phyloP scores from a whole-genome alignment of 129 eudicot species.

The Chrysanthemum seticuspe region DNA sequence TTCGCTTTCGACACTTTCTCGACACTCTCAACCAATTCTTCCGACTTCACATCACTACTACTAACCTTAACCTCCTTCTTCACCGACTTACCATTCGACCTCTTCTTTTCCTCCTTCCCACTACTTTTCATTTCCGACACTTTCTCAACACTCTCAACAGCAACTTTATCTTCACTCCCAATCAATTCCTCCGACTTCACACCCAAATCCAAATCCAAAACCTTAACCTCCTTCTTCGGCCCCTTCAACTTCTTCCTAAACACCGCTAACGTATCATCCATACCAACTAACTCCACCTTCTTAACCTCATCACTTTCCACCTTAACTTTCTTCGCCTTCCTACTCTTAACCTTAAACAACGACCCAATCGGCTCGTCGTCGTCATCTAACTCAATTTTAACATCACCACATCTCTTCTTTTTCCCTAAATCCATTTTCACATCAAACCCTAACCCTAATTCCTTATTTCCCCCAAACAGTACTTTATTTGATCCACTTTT shows the following conservation, averaged over 20 bases:
- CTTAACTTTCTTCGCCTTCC: constrained; percentile 63
- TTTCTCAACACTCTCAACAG: constrained; percentile 7
- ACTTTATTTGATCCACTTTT: constrained; percentile 31
- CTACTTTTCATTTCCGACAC: constrained; percentile 14
- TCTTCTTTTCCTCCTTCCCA: constrained; percentile 38
- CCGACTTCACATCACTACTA: constrained; percentile 19
- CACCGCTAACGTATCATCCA: constrained; percentile 89
- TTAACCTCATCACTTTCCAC: constrained; percentile 39
- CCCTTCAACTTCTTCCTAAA: constrained; percentile 86
- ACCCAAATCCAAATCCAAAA: constrained; percentile 30
- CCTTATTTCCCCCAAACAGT: constrained; percentile 34
- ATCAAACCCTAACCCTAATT: constrained; percentile 54
- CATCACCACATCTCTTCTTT: constrained; percentile 46
- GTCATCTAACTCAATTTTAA: constrained; percentile 56
- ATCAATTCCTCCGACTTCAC: constrained; percentile 33
- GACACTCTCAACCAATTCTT: constrained; percentile 26
- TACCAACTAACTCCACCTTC: constrained; percentile 59
- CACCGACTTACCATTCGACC: constrained; percentile 29
- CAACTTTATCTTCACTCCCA: not conserved
- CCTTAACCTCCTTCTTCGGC: constrained; percentile 62
- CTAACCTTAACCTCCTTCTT: constrained; percentile 20
- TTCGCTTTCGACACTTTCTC: constrained; percentile 36
- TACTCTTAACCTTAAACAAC: constrained; percentile 64
- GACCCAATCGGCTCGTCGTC: constrained; percentile 90
- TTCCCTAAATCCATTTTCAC: constrained; percentile 40